Base-by-base conservation (phyloP, 2,329 filamentous ascomycete species). In the Nakataea oryzae region DNA sequence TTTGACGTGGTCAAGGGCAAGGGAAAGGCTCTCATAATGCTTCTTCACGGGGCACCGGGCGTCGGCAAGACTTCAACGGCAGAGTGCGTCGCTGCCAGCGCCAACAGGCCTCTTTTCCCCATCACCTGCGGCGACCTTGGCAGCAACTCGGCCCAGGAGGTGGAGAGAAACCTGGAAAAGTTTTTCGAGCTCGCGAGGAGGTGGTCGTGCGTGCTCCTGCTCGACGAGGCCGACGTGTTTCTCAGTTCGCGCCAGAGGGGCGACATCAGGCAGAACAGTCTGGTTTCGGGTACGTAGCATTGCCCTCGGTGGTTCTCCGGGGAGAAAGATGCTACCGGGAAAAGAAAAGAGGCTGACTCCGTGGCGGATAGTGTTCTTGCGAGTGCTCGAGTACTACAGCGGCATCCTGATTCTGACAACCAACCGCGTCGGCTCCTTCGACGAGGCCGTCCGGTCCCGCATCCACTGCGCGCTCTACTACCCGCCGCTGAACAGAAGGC, bases 41-140 rank as follows among this genome's bases (percentile, higher is more conserved):
- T 81, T 0, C 69, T 81, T 0, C 78, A 80, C 62, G 79, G 79
- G 29, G 73, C 76, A 0, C 78, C 79, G 0, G 79, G 79, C 29
- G 77, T 80, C 0, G 79, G 79, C 5, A 81, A 81, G 70, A 81
- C 79, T 0, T 73, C 75, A 0, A 80, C 79, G 0, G 78, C 79
- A 2, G 65, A 66, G 47, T 69, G 68, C 1, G 66, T 76, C 0
- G 74, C 75, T 6, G 70, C 73, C 57, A 60, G 58, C 27, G 63
- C 60, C 59, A 62, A 69, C 30, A 68, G 68, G 26, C 74, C 73
- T 4, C 65, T 78, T 14, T 71, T 72, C 61, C 5, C 63, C 27
- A 63, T 74, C 30, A 68, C 66, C n/a, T 68, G 63, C 17, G 70
- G 66, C 17, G 69, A 73, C 56, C 62, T 75, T 5, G 72, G 72